A percentile compares a stretch with the other conserved stretches of the same genome.
Conservation (phyloP, 345 rosid genomes). For the Pelargonium nanum region DNA sequence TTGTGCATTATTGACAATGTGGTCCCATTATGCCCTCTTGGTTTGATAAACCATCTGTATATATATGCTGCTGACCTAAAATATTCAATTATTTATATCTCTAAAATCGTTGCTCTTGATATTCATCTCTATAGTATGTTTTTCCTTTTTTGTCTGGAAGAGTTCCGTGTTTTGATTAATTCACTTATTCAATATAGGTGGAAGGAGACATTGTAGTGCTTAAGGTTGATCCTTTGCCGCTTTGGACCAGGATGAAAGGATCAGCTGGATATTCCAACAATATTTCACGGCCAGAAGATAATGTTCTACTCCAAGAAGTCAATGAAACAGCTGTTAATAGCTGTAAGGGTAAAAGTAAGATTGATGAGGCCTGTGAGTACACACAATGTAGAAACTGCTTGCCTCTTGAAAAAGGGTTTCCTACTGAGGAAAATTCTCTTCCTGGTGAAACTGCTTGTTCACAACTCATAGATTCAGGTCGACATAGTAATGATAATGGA, state of each 20-base stretch:
- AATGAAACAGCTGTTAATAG: slow-evolving; percentile 15
- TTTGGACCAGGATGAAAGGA: slow-evolving; percentile 84
- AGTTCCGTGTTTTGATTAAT: background rate
- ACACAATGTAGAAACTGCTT: slow-evolving; percentile 11
- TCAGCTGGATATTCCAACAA: slow-evolving; percentile 28
- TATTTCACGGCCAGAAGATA: slow-evolving; percentile 23
- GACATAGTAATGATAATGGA: slow-evolving; percentile 16
- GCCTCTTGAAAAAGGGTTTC: slow-evolving; percentile 14
- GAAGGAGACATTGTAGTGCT: slow-evolving; percentile 71
- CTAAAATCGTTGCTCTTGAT: background rate
- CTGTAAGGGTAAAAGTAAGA: slow-evolving; percentile 23
- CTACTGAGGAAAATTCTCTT: slow-evolving; percentile 17
- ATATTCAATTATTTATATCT: too few species aligned
- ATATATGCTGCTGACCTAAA: too few species aligned
- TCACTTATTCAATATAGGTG: slow-evolving; percentile 33
- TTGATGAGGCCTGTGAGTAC: slow-evolving; percentile 18
- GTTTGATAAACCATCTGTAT: too few species aligned
- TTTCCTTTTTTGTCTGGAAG: background rate
- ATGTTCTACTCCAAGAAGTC: slow-evolving; percentile 17
- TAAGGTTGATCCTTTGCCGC: slow-evolving; percentile 48
- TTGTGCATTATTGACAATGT: too few species aligned
- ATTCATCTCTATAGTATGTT: background rate
- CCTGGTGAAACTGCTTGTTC: slow-evolving; percentile 14
- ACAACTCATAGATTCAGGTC: slow-evolving; percentile 10
- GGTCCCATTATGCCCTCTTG: too few species aligned